Percentiles rank a stretch among this genome's conserved stretches.
These are phyloP conservation scores for Calonectria hawksworthii DNA, from an alignment of 2,329 filamentous ascomycete genomes.

Conservation along the genomic window DNA sequence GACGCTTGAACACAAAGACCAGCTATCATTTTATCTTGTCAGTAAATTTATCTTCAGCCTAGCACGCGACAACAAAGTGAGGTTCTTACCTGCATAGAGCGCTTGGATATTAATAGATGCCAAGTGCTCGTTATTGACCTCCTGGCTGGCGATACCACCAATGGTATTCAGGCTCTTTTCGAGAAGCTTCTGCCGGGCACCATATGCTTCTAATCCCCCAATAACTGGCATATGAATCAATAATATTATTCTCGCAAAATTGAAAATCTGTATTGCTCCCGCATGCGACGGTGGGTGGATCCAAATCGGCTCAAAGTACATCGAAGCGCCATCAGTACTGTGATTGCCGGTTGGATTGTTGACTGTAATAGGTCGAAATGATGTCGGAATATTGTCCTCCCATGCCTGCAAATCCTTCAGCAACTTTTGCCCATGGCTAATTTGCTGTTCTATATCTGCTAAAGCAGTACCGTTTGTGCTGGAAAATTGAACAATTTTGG, in stretches of 20 bases:
- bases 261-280: not conserved
- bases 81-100: not conserved
- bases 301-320: not conserved
- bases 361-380: not conserved
- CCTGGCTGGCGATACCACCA: not conserved
- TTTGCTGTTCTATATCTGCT: not conserved
- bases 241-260: not conserved
- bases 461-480: not conserved
- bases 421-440: not conserved
- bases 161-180: not conserved
- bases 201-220: not conserved
- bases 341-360: not conserved
- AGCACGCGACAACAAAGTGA: not conserved
- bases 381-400: not conserved
- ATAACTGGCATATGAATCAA: not conserved
- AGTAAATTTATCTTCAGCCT: not conserved
- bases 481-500: not conserved
- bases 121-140: not conserved
- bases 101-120: conserved; percentile 1
- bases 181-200: not conserved
- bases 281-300: conserved; percentile 3
- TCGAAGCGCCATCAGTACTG: not conserved
- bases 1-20: not conserved
- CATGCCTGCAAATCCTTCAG: not conserved
- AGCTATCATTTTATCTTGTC: not conserved